Evolutionary conservation across 306 rosid species (phyloP), one percentile per base, ranked within the genome.

Genomic region (Sicyos baderoa): DNA sequence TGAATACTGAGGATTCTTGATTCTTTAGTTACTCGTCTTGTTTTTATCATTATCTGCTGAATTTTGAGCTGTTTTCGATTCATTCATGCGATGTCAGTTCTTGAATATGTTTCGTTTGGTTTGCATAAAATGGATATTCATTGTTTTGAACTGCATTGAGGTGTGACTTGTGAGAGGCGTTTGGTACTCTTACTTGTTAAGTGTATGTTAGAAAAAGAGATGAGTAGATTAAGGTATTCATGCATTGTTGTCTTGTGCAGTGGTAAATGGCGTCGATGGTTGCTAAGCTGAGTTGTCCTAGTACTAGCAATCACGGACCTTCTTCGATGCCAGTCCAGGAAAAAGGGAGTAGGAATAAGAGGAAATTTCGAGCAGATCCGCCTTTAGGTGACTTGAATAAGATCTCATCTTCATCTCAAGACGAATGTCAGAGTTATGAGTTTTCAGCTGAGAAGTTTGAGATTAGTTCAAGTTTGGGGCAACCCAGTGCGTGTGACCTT

Each of bases 281-380:
- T 54, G 85, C 91, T 57, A 74, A 76, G 73, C 72, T 73, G 53
- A 76, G 77, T 51, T 73, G 70, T 68, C 68, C 79, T 73, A 72
- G 78, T 75, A 70, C 74, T 51, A 81, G 72, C 77, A 78, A 77
- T 75, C 89, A 84, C 51, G 75, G 79, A 40, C 72, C 87, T 78
- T 80, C 90, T 54, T 81, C 88, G n/a, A 70, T 84, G 47, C 75
- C 88, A 51, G 68, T 83, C 32, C 89, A 86, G 85, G 96, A 92
- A 62, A 87, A 87, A 77, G 95, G 89, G 52, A 89, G 93, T 74
- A 81, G 94, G 78, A 93, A 89, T 78, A 93, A 93, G 86, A 89
- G 96, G 83, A 89, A 93, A 74, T 93, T 84, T 81, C 87, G 97
- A 81, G 89, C 94, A n/a, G 98, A 89, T 85, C 93, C 89, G 15